Evolutionary conservation across 2,329 filamentous ascomycete genomes (phyloP).

Genomic region (Emmonsiellopsis sp.): DNA sequence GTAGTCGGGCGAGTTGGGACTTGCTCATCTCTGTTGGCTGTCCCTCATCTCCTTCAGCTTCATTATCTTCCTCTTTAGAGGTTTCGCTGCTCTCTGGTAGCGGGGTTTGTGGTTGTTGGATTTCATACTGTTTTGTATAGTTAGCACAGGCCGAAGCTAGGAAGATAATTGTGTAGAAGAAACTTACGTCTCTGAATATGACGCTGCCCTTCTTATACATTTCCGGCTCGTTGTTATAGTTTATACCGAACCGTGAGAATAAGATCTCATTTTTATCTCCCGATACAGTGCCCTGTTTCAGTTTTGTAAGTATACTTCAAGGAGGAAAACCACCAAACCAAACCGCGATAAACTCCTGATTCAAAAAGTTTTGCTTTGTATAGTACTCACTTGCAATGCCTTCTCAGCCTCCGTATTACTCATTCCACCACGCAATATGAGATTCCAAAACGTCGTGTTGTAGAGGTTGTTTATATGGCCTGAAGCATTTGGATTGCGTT

Average conservation of each 20-base stretch:
- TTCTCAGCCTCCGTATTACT: slow-evolving; percentile 70
- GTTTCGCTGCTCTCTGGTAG: slow-evolving; percentile 33
- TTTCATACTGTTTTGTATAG: slow-evolving; percentile 49
- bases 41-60: slow-evolving; percentile 13
- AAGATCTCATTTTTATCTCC: slow-evolving; percentile 94
- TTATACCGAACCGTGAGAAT: slow-evolving; percentile 79
- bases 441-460: slow-evolving; percentile 91
- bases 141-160: background rate
- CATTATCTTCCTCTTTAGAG: slow-evolving; percentile 37
- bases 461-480: slow-evolving; percentile 98
- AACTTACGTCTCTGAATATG: slow-evolving; percentile 66
- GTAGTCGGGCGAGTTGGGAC: slow-evolving; percentile 73
- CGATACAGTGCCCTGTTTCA: slow-evolving; percentile 62
- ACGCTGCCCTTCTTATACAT: slow-evolving; percentile 92
- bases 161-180: background rate
- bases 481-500: slow-evolving; percentile 23
- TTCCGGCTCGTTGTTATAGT: slow-evolving; percentile 94
- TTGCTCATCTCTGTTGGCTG: slow-evolving; percentile 53
- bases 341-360: background rate
- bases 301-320: slow-evolving; percentile 13
- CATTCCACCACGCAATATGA: slow-evolving; percentile 70
- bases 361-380: background rate
- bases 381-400: slow-evolving; percentile 54
- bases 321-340: background rate
- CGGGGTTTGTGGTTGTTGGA: slow-evolving; percentile 46